Percentiles rank a stretch among this genome's conserved stretches.
phyloP scores from a whole-genome alignment of 2,329 filamentous ascomycete species.

The Neonectria sp. region DNA sequence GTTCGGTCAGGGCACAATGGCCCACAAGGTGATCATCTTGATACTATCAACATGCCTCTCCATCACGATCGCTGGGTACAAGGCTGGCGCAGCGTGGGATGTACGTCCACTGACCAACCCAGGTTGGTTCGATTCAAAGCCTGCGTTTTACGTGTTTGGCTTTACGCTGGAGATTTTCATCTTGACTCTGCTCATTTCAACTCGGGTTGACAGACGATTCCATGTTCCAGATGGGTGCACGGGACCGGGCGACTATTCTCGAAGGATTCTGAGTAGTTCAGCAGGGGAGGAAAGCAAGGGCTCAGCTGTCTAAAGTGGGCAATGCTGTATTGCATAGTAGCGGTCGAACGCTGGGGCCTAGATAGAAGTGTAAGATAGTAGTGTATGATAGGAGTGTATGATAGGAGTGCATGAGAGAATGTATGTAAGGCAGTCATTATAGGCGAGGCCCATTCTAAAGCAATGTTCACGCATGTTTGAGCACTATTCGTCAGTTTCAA shows the following conservation, averaged over 20 bases:
- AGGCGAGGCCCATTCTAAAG: too few species aligned
- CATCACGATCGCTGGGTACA: constrained; percentile 5
- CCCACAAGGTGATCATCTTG: neutral
- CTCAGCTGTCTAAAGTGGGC: neutral
- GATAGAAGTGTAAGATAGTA: neutral
- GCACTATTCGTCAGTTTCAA: too few species aligned
- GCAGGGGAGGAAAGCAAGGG: neutral
- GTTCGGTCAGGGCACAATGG: constrained; percentile 5
- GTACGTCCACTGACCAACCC: neutral
- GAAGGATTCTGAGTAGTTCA: neutral
- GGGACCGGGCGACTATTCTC: constrained; percentile 5
- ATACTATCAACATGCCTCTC: neutral
- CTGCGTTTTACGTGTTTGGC: neutral
- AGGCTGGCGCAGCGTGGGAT: constrained; percentile 5
- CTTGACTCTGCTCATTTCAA: neutral
- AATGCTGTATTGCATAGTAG: neutral
- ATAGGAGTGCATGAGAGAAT: too few species aligned
- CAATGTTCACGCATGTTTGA: too few species aligned
- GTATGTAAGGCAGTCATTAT: too few species aligned
- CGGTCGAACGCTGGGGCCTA: neutral
- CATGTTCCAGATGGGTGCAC: neutral
- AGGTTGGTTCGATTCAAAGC: constrained; percentile 3
- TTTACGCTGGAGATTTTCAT: constrained; percentile 4
- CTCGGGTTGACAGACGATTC: neutral
- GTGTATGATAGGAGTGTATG: too few species aligned